Evolutionary conservation across 176 grass and related monocot genomes (phyloP), one percentile per base, ranked within the genome.

Genomic region (Carex kokanica): DNA sequence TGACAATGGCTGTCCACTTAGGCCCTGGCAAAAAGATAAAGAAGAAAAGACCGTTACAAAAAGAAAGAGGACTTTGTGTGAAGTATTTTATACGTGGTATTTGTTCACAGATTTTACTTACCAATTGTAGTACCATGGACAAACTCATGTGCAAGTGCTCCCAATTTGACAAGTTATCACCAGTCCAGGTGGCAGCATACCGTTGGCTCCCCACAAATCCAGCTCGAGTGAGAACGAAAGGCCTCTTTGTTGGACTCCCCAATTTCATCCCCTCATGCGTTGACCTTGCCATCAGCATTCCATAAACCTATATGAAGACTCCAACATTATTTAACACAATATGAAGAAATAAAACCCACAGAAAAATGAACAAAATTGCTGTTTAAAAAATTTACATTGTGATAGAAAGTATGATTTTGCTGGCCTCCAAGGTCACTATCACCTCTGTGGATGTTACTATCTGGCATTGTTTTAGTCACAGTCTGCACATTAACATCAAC

Each of bases 101-200:
- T 13, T 80, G 55, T 77, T 55, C 49, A 31, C 31, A 15, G 24
- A 40, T 25, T 64, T 88, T 29, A 85, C 85, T 82, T 91, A 98
- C 90, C 89, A 98, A 91, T 62, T 98, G 95, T 88, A 98, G 95
- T 79, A 94, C 89, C 95, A 98, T 98, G 67, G 95, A 79, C 47
- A 98, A 32, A 85, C 95, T 94, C 95, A 94, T 98, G 81, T 98
- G 92, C 21, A 98, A 72, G 88, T 98, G 95, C 41, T 98, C 90
- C 95, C 95, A 98, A 68, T 88, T 98, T 78, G 95, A 98, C 53
- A 94, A 56, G 84, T 98, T 98, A 88, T 93, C 89, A 64, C 95
- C 92, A 21, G 95, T 94, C 95, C 95, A 98, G 47, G 92, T 98
- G 85, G 95, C 92, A 88, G 95, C 95, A 88, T 91, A 94, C 15